Evolutionary conservation across 768 basidiomycete genomes (phyloP).

Genomic region (Serendipita sp.): DNA sequence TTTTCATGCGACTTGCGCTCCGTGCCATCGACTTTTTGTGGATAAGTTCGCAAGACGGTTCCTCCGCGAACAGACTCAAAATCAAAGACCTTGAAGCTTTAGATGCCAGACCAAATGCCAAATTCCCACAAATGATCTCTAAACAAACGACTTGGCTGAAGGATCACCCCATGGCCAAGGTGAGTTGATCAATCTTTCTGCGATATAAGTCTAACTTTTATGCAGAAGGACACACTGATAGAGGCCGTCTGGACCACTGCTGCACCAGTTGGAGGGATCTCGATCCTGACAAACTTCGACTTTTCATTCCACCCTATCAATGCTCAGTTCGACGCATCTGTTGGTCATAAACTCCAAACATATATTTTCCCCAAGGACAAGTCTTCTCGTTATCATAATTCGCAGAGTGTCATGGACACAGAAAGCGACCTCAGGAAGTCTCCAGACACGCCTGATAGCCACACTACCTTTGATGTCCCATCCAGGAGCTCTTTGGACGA

Average conservation of each 20-base stretch:
- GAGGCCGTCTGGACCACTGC: conserved; percentile 66
- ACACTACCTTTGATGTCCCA: neutral
- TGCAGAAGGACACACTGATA: conserved; percentile 54
- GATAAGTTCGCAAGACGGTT: conserved; percentile 77
- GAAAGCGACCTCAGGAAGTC: conserved; percentile 1
- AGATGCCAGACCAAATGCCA: conserved; percentile 65
- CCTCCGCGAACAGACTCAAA: conserved; percentile 58
- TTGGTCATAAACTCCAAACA: conserved; percentile 70
- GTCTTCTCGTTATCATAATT: neutral
- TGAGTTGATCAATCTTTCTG: conserved; percentile 18
- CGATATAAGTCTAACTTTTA: neutral
- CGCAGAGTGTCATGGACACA: neutral
- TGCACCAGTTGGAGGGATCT: conserved; percentile 87
- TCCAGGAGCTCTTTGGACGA: neutral
- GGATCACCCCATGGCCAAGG: conserved; percentile 59
- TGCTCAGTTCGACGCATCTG: conserved; percentile 68
- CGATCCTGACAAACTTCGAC: conserved; percentile 70
- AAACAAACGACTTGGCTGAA: conserved; percentile 28
- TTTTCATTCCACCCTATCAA: conserved; percentile 73
- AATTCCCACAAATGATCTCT: conserved; percentile 77
- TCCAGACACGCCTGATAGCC: neutral
- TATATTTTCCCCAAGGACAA: conserved; percentile 38
- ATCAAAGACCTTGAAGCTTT: conserved; percentile 71
- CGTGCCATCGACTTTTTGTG: conserved; percentile 64
- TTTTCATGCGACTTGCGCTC: conserved; percentile 77